Conservation (phyloP, 2,329 filamentous ascomycete species). For the Chaetoscypha palmicola region DNA sequence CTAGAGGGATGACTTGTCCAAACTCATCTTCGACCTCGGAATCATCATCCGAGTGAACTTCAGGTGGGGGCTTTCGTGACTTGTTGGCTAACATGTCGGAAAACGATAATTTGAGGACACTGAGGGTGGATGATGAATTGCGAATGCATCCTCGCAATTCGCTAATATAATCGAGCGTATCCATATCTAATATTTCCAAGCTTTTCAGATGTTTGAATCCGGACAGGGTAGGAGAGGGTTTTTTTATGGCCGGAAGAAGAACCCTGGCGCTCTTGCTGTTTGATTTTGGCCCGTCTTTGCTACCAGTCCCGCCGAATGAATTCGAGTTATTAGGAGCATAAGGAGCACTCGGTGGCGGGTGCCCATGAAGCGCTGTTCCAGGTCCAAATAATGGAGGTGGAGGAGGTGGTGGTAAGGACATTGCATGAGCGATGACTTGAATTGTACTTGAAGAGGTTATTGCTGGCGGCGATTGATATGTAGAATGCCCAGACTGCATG, state of each 20-base stretch:
- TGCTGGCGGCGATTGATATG: slow-evolving; percentile 44
- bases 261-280: slow-evolving; percentile 10
- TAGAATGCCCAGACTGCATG: slow-evolving; percentile 50
- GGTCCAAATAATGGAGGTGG: slow-evolving; percentile 6
- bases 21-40: slow-evolving; percentile 51
- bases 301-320: slow-evolving; percentile 3
- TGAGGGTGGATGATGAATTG: slow-evolving; percentile 48
- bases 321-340: slow-evolving; percentile 6
- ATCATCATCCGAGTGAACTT: slow-evolving; percentile 38
- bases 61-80: slow-evolving; percentile 38
- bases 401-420: slow-evolving; percentile 6
- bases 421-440: neutral
- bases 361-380: slow-evolving; percentile 3
- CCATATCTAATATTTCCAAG: slow-evolving; percentile 53
- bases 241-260: slow-evolving; percentile 3
- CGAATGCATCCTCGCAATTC: slow-evolving; percentile 51
- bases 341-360: neutral
- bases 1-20: slow-evolving; percentile 33
- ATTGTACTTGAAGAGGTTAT: slow-evolving; percentile 25
- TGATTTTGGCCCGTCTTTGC: slow-evolving; percentile 7
- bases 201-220: slow-evolving; percentile 49
- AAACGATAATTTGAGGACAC: slow-evolving; percentile 50
- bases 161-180: slow-evolving; percentile 46
- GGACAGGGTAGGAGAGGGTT: slow-evolving; percentile 43
- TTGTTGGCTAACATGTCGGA: slow-evolving; percentile 45